A percentile compares a stretch with the other conserved stretches of the same genome.
Conservation (phyloP, 1,284 basidiomycete species). For the Athelia psychrophila region DNA sequence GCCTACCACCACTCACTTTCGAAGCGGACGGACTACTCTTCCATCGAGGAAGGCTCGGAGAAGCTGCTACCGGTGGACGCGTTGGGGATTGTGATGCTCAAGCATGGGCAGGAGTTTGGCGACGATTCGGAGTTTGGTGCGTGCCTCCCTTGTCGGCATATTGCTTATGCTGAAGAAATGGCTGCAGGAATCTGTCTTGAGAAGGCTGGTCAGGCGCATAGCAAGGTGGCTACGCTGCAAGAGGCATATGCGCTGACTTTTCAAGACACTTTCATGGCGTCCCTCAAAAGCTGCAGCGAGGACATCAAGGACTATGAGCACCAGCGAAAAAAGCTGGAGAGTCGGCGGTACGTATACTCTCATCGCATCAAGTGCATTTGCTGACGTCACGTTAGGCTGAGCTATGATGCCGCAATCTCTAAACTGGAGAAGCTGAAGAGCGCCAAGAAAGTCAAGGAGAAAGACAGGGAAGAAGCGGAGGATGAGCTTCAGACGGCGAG, state of each 20-base stretch:
- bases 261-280: slow-evolving; percentile 66
- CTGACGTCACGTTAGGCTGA: slow-evolving; percentile 45
- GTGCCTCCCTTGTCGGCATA: slow-evolving; percentile 18
- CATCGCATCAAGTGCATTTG: background rate
- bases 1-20: slow-evolving; percentile 59
- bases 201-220: slow-evolving; percentile 76
- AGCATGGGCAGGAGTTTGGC: slow-evolving; percentile 80
- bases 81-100: slow-evolving; percentile 82
- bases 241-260: slow-evolving; percentile 74
- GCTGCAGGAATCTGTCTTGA: slow-evolving; percentile 62
- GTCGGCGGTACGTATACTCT: slow-evolving; percentile 55
- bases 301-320: slow-evolving; percentile 73
- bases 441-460: slow-evolving; percentile 67
- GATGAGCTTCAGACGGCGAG: slow-evolving; percentile 72
- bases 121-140: slow-evolving; percentile 68
- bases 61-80: slow-evolving; percentile 74
- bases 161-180: slow-evolving; percentile 1
- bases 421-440: slow-evolving; percentile 65
- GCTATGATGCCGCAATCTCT: slow-evolving; percentile 70
- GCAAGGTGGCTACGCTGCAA: slow-evolving; percentile 77
- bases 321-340: slow-evolving; percentile 78
- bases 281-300: slow-evolving; percentile 57
- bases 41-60: slow-evolving; percentile 49
- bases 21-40: slow-evolving; percentile 65
- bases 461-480: slow-evolving; percentile 70